Evolutionary conservation across 2,329 filamentous ascomycete genomes (phyloP).

Genomic region (Penicillium olsonii): DNA sequence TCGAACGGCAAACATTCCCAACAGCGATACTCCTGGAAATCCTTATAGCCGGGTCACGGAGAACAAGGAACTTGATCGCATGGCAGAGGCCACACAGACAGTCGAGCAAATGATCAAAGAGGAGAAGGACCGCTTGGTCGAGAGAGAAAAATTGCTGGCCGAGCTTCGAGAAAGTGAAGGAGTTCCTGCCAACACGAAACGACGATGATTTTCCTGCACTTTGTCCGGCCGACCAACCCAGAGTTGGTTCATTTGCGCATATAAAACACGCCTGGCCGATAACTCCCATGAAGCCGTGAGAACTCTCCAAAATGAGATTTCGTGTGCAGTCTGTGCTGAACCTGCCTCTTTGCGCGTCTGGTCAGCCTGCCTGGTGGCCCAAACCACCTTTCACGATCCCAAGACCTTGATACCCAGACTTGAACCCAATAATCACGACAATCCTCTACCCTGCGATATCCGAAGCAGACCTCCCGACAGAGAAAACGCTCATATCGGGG

Average conservation of each 20-base stretch:
- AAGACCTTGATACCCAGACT: background rate
- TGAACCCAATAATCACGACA: background rate
- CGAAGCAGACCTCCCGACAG: no score
- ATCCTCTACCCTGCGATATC: no score
- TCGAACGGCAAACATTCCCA: constrained; percentile 74
- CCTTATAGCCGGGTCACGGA: constrained; percentile 75
- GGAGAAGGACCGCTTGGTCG: constrained; percentile 63
- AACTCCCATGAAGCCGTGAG: background rate
- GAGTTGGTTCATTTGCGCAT: background rate
- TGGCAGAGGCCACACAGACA: constrained; percentile 61
- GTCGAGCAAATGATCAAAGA: constrained; percentile 63
- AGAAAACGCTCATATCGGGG: no score
- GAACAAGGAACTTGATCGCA: constrained; percentile 64
- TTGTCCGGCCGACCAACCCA: background rate
- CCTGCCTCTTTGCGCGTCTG: background rate
- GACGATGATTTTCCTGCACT: constrained; percentile 32
- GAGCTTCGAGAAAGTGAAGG: constrained; percentile 50
- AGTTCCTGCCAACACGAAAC: constrained; percentile 42
- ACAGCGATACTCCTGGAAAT: constrained; percentile 64
- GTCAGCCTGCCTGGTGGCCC: background rate
- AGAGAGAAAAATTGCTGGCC: constrained; percentile 63
- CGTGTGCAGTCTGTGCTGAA: background rate
- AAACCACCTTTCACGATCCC: no score
- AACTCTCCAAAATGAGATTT: background rate
- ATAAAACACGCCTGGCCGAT: background rate